Conservation (phyloP, 2,329 filamentous ascomycete genomes). For the Fusarium lateritium region DNA sequence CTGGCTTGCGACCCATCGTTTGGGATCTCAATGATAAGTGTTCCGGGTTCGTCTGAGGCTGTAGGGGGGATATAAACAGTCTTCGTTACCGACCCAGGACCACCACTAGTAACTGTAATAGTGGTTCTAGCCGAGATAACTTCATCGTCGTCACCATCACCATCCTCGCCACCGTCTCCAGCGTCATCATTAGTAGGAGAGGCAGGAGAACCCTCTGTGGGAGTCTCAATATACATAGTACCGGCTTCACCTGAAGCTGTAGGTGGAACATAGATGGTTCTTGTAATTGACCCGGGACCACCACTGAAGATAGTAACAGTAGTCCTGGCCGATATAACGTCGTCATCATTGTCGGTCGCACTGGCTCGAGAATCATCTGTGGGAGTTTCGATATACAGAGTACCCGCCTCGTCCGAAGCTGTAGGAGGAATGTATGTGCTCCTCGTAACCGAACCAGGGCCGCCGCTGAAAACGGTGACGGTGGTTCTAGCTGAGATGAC, state of each 20-base stretch:
- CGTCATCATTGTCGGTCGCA: background rate
- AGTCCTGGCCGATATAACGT: background rate
- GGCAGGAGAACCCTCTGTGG: background rate
- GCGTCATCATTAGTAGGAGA: background rate
- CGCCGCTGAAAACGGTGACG: constrained; percentile 2
- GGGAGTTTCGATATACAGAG: constrained; percentile 12
- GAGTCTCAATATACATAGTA: constrained; percentile 24
- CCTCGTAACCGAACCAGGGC: background rate
- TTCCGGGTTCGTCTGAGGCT: constrained; percentile 2
- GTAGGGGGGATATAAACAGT: constrained; percentile 11
- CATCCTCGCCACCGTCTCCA: background rate
- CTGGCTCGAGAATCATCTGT: background rate
- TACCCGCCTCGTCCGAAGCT: constrained; percentile 1
- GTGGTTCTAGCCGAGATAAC: background rate
- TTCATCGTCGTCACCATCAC: too few species aligned
- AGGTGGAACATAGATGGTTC: constrained; percentile 10
- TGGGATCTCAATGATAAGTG: constrained; percentile 13
- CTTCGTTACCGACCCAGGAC: background rate
- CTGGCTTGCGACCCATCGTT: background rate
- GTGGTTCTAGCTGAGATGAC: background rate
- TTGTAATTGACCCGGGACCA: background rate
- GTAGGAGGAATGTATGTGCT: constrained; percentile 4
- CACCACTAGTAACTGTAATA: background rate
- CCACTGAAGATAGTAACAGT: constrained; percentile 7
- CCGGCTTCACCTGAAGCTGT: constrained; percentile 5